Evolutionary conservation across 1,284 basidiomycete genomes (phyloP).

Genomic region (Pseudozyma tsukubaensis): DNA sequence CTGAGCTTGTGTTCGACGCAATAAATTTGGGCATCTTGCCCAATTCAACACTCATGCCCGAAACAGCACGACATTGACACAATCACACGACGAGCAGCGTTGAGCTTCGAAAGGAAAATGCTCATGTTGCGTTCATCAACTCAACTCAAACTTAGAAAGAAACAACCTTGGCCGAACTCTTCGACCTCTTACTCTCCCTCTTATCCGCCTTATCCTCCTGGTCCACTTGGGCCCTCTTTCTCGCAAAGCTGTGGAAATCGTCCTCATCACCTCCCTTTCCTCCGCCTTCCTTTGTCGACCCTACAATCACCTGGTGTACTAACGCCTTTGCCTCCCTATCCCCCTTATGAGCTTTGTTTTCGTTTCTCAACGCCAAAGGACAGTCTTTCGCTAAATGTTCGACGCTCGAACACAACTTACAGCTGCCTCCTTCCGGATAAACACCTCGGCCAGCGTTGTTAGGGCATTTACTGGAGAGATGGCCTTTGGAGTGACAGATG

Average conservation of each 20-base stretch:
- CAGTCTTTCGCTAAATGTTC: slow-evolving; percentile 89
- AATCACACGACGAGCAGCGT: background rate
- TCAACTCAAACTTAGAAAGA: slow-evolving; percentile 15
- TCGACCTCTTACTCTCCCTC: slow-evolving; percentile 10
- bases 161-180: slow-evolving; percentile 37
- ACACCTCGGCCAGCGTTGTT: slow-evolving; percentile 83
- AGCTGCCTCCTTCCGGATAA: slow-evolving; percentile 93
- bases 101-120: background rate
- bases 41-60: background rate
- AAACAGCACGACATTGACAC: background rate
- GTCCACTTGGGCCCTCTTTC: slow-evolving; percentile 75
- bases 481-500: slow-evolving; percentile 80
- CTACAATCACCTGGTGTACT: slow-evolving; percentile 33
- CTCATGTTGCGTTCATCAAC: background rate
- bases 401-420: slow-evolving; percentile 86
- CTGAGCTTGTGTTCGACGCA: background rate
- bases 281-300: slow-evolving; percentile 70
- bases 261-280: slow-evolving; percentile 87
- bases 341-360: slow-evolving; percentile 22
- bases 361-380: slow-evolving; percentile 74
- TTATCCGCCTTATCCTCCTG: slow-evolving; percentile 36
- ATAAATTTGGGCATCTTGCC: background rate
- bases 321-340: slow-evolving; percentile 29
- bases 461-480: slow-evolving; percentile 83
- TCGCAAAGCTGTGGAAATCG: slow-evolving; percentile 84